A percentile compares a stretch with the other conserved stretches of the same genome.
Conservation (phyloP, 768 basidiomycete species). For the Naganishia friedmannii region DNA sequence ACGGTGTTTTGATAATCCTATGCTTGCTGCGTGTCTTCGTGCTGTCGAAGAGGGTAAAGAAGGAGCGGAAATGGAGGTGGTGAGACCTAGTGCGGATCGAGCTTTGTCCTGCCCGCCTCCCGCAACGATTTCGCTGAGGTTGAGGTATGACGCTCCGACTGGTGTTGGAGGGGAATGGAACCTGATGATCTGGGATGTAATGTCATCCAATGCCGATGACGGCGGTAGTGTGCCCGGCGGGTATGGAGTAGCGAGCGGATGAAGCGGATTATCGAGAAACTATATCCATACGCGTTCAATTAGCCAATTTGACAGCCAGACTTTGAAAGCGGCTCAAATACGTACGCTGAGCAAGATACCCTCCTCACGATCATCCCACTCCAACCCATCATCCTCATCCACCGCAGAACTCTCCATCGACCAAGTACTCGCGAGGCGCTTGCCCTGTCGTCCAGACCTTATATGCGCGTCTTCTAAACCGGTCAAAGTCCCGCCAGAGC, state of each 20-base stretch:
- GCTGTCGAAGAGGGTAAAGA: slow-evolving; percentile 1
- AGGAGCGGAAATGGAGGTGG: slow-evolving; percentile 12
- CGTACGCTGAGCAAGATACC: slow-evolving; percentile 35
- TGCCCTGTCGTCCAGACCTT: neutral
- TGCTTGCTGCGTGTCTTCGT: neutral
- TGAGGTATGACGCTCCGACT: neutral
- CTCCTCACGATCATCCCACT: slow-evolving; percentile 41
- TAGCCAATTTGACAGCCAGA: neutral
- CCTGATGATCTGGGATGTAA: slow-evolving; percentile 46
- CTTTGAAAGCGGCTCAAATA: neutral
- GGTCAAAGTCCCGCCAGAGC: neutral
- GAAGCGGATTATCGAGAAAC: slow-evolving; percentile 45
- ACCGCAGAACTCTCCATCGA: neutral
- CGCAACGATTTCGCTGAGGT: neutral
- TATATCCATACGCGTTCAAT: neutral
- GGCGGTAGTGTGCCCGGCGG: slow-evolving; percentile 49
- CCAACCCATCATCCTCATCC: slow-evolving; percentile 15
- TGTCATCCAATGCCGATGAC: slow-evolving; percentile 43
- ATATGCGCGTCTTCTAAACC: neutral
- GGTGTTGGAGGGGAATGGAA: slow-evolving; percentile 32
- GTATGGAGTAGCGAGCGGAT: slow-evolving; percentile 42
- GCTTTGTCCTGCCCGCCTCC: neutral
- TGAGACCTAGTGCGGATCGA: neutral
- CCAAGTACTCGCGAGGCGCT: neutral
- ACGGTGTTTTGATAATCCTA: slow-evolving; percentile 6